phyloP scores from a whole-genome alignment of 2,329 filamentous ascomycete species.

The Arthroderma sp. region DNA sequence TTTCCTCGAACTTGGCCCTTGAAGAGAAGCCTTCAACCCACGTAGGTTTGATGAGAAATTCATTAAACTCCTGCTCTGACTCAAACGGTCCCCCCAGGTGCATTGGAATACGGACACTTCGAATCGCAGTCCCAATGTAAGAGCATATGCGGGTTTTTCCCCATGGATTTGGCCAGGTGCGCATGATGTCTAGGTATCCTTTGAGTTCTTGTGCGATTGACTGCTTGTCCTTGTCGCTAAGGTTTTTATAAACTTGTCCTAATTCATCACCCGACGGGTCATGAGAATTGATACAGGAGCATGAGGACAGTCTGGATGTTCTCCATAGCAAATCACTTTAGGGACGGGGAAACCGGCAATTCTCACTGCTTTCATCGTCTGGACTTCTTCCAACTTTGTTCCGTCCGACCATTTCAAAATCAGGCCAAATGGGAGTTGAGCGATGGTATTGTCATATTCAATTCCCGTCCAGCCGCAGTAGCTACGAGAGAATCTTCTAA shows the following conservation, averaged over 20 bases:
- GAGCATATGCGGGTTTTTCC: constrained; percentile 18
- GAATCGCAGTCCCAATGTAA: constrained; percentile 18
- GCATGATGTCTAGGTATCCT: constrained; percentile 22
- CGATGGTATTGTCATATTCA: constrained; percentile 20
- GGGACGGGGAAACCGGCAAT: constrained; percentile 20
- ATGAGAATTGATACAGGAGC: constrained; percentile 25
- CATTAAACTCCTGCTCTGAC: constrained; percentile 17
- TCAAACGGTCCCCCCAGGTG: constrained; percentile 23
- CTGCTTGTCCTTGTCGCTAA: constrained; percentile 17
- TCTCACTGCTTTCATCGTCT: constrained; percentile 21
- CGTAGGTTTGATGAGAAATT: constrained; percentile 17
- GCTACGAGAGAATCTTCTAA: constrained; percentile 10
- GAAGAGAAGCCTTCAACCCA: constrained; percentile 19
- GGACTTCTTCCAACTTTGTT: constrained; percentile 20
- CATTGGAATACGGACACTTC: constrained; percentile 20
- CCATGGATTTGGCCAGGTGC: constrained; percentile 20
- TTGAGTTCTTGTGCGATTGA: constrained; percentile 19
- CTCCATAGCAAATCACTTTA: constrained; percentile 15
- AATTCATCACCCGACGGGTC: constrained; percentile 20
- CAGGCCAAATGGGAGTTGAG: constrained; percentile 25
- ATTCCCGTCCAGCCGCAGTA: constrained; percentile 21
- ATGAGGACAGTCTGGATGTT: constrained; percentile 20
- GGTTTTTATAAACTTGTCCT: constrained; percentile 17
- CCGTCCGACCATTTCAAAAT: constrained; percentile 28
- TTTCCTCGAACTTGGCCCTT: constrained; percentile 15